Evolutionary conservation across 108 stramenopile genomes (phyloP).

Genomic region (Fragilaria crotonensis): DNA sequence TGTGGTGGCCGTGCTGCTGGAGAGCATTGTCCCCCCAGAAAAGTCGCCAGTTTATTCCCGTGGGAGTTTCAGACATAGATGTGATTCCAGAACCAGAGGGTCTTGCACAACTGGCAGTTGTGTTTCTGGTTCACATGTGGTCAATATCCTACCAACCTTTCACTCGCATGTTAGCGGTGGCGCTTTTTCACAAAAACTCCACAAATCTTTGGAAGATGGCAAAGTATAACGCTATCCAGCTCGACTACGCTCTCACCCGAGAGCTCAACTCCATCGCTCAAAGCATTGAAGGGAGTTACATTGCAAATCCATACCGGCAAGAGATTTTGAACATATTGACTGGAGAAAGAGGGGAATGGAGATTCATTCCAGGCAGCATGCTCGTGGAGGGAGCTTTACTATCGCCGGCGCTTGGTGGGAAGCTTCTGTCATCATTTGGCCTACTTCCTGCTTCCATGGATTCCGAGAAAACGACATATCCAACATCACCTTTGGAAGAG

Average conservation of each 20-base stretch:
- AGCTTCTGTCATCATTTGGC: constrained; percentile 34
- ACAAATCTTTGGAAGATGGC: constrained; percentile 19
- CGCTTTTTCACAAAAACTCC: constrained; percentile 45
- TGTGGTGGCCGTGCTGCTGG: constrained; percentile 45
- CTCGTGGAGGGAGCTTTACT: constrained; percentile 52
- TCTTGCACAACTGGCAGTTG: constrained; percentile 30
- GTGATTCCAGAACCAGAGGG: constrained; percentile 44
- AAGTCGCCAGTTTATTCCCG: constrained; percentile 18
- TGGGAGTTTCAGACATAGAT: constrained; percentile 30
- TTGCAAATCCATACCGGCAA: constrained; percentile 29
- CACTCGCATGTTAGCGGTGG: constrained; percentile 51
- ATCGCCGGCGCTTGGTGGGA: constrained; percentile 50
- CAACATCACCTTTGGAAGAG: constrained; percentile 32
- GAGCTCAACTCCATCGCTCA: constrained; percentile 37
- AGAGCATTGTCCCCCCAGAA: constrained; percentile 24
- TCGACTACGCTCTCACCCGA: constrained; percentile 34
- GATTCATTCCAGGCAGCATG: constrained; percentile 42
- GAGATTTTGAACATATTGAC: constrained; percentile 22
- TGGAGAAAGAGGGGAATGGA: constrained; percentile 38
- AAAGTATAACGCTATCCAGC: background rate
- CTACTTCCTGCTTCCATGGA: constrained; percentile 24
- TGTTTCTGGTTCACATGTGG: constrained; percentile 42
- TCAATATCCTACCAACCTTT: constrained; percentile 41
- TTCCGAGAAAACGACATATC: background rate
- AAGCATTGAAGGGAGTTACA: background rate